These are phyloP conservation scores for Sindora glabra DNA, from an alignment of 306 rosid genomes.

Conservation along the genomic window DNA sequence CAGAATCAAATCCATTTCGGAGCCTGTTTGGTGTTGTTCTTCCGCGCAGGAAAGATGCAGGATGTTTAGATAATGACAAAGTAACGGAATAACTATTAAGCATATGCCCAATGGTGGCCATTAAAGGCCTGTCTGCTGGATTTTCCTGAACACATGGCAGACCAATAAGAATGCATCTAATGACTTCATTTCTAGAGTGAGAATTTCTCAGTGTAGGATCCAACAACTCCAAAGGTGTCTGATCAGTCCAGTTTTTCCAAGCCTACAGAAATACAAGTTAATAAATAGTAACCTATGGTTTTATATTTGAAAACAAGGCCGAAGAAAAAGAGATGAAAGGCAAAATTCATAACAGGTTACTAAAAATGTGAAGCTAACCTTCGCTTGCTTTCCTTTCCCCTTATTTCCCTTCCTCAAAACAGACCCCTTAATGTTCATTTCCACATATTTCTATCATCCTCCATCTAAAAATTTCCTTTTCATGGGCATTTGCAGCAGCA, in stretches of 20 bases:
- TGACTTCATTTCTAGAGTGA: background rate
- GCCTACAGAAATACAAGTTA: conserved; percentile 4
- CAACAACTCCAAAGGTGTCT: background rate
- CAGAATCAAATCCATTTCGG: background rate
- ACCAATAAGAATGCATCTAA: conserved; percentile 18
- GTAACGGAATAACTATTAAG: background rate
- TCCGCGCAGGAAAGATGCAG: background rate
- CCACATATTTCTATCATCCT: background rate
- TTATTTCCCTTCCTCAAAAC: too few relatives aligned
- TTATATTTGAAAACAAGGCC: too few relatives aligned
- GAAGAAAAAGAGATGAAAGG: too few relatives aligned
- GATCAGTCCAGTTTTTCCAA: conserved; percentile 21
- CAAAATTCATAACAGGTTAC: too few relatives aligned
- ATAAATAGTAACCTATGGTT: too few relatives aligned
- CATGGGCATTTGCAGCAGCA: background rate
- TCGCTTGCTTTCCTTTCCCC: too few relatives aligned
- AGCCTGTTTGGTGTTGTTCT: background rate
- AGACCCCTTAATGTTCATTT: too few relatives aligned
- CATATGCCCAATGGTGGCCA: conserved; percentile 10
- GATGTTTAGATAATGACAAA: conserved; percentile 18
- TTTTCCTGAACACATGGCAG: conserved; percentile 30
- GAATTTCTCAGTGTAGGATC: background rate
- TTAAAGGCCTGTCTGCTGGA: conserved; percentile 23
- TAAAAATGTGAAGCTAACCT: background rate
- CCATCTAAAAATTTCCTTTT: background rate